phyloP scores from a whole-genome alignment of 1,139 yeast species.

The Geotrichum europaeum region DNA sequence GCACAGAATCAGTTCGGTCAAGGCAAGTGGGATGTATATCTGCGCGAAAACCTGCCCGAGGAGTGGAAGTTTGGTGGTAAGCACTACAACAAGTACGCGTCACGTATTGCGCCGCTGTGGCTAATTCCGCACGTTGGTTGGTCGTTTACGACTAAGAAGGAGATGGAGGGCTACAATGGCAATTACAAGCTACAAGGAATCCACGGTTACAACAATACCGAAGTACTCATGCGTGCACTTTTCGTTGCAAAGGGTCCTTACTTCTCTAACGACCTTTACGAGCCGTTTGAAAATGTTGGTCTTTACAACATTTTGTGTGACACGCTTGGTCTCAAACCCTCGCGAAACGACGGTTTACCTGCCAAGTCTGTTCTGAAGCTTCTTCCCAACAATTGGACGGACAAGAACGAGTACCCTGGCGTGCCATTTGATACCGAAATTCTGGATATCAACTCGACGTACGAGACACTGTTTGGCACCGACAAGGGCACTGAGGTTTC shows the following conservation, averaged over 20 bases:
- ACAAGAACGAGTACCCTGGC: conserved; percentile 50
- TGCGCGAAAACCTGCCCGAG: conserved; percentile 53
- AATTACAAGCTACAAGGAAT: conserved; percentile 66
- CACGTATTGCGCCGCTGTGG: conserved; percentile 81
- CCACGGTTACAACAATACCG: conserved; percentile 78
- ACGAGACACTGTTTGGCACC: conserved; percentile 26
- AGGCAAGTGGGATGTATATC: conserved; percentile 45
- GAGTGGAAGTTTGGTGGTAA: conserved; percentile 63
- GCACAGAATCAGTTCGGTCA: conserved; percentile 27
- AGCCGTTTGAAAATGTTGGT: conserved; percentile 68
- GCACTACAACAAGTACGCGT: conserved; percentile 41
- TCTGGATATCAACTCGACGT: conserved; percentile 32
- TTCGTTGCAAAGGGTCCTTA: conserved; percentile 75
- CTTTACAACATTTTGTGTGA: conserved; percentile 73
- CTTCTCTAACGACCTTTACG: conserved; percentile 34
- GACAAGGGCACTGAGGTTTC: not conserved
- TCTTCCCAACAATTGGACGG: conserved; percentile 45
- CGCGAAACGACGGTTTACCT: conserved; percentile 58
- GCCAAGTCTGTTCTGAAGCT: conserved; percentile 1
- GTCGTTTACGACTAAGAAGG: conserved; percentile 58
- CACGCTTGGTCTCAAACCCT: conserved; percentile 50
- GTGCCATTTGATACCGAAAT: conserved; percentile 41
- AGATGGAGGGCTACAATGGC: conserved; percentile 36
- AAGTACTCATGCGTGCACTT: conserved; percentile 73
- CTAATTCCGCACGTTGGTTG: conserved; percentile 78